Base-by-base conservation (phyloP, 441 rosid species). In the Dalechampia spathulata region DNA sequence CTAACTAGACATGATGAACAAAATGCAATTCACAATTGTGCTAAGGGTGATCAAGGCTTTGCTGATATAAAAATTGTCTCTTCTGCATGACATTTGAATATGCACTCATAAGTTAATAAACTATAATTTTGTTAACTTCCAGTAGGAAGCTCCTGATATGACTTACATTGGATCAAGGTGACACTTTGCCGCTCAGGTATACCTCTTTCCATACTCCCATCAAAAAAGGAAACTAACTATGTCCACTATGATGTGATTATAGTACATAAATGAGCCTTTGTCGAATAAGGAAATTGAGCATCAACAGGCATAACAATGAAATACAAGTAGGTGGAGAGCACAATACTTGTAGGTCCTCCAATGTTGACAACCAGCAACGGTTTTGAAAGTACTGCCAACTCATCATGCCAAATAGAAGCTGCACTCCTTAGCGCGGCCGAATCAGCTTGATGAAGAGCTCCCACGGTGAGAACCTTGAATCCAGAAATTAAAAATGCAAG, bases 381-480 rank as follows among this genome's bases (percentile, higher is more conserved):
- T 68, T 86, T 89, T 38, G 78, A 79, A 34, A 88, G 78, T 27
- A 72, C 63, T 38, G 86, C 85, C 63, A 92, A 80, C 66, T 84
- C 79, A 65, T 84, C 86, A 66, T 78, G 90, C 96, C 96, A 92
- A 39, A 63, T 64, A 57, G 73, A 73, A 65, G 96, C 86, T 60
- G 96, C 83, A 69, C 26, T 71, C 55, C 83, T 71, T 19, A 85
- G 77, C 40, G 94, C 72, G 26, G 84, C 75, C 49, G 84, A 78
- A 78, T 89, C 96, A 41, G 75, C 79, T 69, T 58, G 84, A 75
- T 89, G 97, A 53, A 92, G 75, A 56, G 97, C 88, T 61, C 99
- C 99, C 15, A 73, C 74, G 25, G 97, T 92, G 55, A 89, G 87
- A 51, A 86, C 76, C 99, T 89, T n/a, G n/a, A n/a, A n/a, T n/a